Conservation (phyloP, 1,139 yeast species). For the Kurtzmaniella quercitrusa region DNA sequence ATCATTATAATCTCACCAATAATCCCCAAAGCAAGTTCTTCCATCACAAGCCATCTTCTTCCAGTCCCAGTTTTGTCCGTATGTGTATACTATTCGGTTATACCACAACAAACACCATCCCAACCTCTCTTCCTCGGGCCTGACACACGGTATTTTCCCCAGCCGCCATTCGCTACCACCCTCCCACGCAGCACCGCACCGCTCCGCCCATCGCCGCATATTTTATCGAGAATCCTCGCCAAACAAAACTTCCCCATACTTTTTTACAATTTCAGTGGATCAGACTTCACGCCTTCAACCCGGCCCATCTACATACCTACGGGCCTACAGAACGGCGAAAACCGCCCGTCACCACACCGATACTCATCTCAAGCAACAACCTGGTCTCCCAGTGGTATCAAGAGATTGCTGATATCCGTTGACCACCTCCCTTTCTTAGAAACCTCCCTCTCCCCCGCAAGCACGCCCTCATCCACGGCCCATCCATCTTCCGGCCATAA, state of each 20-base stretch:
- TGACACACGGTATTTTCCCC: neutral
- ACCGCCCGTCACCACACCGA: no score
- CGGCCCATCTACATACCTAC: neutral
- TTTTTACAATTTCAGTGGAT: neutral
- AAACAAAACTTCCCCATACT: neutral
- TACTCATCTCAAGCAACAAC: no score
- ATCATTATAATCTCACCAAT: no score
- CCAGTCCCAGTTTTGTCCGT: no score
- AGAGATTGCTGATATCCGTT: neutral
- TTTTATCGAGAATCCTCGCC: neutral
- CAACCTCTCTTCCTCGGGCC: neutral
- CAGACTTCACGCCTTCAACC: neutral
- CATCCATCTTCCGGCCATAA: no score
- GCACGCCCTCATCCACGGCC: no score
- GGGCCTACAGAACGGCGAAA: neutral
- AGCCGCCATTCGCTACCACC: neutral
- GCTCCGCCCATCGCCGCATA: conserved; percentile 1
- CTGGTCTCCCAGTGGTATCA: neutral
- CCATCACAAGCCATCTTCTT: no score
- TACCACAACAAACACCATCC: neutral
- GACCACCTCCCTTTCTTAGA: no score
- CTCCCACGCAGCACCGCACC: conserved; percentile 3
- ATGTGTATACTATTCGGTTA: no score
- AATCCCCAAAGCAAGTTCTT: no score
- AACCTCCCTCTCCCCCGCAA: no score